Evolutionary conservation across 2,329 filamentous ascomycete genomes (phyloP).

Genomic region (Trichoderma asperellum): DNA sequence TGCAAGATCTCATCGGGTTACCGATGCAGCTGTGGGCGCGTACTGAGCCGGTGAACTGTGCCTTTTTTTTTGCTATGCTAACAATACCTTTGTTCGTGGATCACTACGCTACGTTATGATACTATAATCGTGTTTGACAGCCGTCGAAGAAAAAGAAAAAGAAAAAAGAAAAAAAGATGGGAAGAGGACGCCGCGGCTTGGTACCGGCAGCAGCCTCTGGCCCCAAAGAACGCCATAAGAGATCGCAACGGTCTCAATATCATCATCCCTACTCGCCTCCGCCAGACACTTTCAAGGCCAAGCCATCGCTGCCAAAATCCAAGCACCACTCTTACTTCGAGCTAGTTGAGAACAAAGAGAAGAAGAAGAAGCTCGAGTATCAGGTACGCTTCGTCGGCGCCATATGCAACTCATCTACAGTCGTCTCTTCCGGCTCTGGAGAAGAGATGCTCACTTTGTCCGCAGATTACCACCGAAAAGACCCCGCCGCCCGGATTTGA

Average conservation of each 20-base stretch:
- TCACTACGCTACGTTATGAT: slow-evolving; percentile 10
- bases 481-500: slow-evolving; percentile 63
- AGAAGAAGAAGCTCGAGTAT: slow-evolving; percentile 66
- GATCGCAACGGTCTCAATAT: slow-evolving; percentile 40
- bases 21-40: slow-evolving; percentile 17
- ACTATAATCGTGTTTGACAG: slow-evolving; percentile 12
- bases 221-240: slow-evolving; percentile 44
- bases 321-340: slow-evolving; percentile 68
- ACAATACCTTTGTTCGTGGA: slow-evolving; percentile 2
- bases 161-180: slow-evolving; percentile 38
- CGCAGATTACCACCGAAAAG: slow-evolving; percentile 56
- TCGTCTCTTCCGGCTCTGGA: not conserved
- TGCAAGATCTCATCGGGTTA: slow-evolving; percentile 16
- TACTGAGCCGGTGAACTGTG: slow-evolving; percentile 15
- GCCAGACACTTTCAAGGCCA: slow-evolving; percentile 43
- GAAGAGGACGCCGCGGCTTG: slow-evolving; percentile 43
- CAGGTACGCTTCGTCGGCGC: slow-evolving; percentile 55
- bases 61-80: slow-evolving; percentile 9
- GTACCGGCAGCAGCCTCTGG: slow-evolving; percentile 39
- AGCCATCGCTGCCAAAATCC: slow-evolving; percentile 48
- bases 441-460: slow-evolving; percentile 37
- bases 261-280: slow-evolving; percentile 43
- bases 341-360: slow-evolving; percentile 65
- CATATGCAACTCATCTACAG: slow-evolving; percentile 15
- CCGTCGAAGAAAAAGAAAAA: slow-evolving; percentile 30